Base-by-base conservation (phyloP, 306 rosid genomes). In the Inga leiocalycina region DNA sequence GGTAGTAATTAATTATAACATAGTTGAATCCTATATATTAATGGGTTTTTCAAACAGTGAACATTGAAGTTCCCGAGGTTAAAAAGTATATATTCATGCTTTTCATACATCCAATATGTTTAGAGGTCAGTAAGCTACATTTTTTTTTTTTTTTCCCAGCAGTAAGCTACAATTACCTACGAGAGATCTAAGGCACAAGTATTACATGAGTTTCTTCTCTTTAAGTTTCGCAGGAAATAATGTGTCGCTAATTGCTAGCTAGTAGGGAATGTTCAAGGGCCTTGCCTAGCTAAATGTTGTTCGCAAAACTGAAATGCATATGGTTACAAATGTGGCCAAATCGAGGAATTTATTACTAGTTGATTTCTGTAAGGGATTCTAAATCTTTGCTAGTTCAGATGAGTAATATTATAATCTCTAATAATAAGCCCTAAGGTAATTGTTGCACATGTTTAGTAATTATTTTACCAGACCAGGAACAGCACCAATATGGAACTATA, bases 41-140 rank as follows among this genome's bases (percentile, higher is more conserved):
- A 71, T 43, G 20, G 64, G 20, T 71, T 85, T 78, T 83, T 74
- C 81, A 78, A 83, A 66, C 56, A 64, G 37, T 75, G 46, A 79
- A 76, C 72, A 71, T 61, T 22, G 69, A 80, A 77, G 78, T 61
- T 80, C 80, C 66, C 13, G 15, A 46, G 45, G 59, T 77, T 59
- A 67, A 34, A 66, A 7, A 37, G 71, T 67, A 67, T 35, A 7
- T 17, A 67, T 6, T 30, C 46, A 35, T 35, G 46, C 72, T 32
- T 65, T 65, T 65, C n/a, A 65, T 15, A 65, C 44, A 14, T 30
- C 22, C 71, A 30, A 14, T 32, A 30, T 65, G 71, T 32, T 32
- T 65, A 4, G 43, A 65, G 43, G 15, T 34, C 43, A 65, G 43
- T 24, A 24, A 35, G 34, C 71, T 16, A 34, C 39, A 32, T 64